Base-by-base conservation (phyloP, 225 moss, liverwort and hornwort genomes). In the Pseudoscleropodium purum region DNA sequence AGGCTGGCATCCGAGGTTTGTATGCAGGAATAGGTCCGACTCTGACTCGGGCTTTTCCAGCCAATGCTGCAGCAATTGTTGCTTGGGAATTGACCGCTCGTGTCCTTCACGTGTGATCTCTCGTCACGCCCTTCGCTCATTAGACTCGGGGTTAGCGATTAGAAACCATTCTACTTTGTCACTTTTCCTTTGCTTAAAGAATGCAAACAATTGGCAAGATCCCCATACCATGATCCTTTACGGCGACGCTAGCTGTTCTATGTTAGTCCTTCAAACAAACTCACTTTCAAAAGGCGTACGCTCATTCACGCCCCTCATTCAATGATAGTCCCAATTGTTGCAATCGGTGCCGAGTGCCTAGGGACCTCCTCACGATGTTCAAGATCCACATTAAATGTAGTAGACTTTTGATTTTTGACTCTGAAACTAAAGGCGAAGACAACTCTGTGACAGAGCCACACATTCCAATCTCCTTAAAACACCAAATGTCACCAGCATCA, bases 21-120 rank as follows among this genome's bases (percentile, higher is more conserved):
- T 97, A 99, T 88, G 94, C 96, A 67, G 99, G 99, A 88, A 89
- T 99, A 63, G 95, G 95, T 57, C 99, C 99, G 20, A 99, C 97
- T 69, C 91, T 99, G 91, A 89, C 87, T 36, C 95, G 99, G 84
- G 99, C 99, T 82, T 99, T 99, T 83, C 99, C 99, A 70, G 99
- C 99, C 75, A 99, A 99, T 94, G 99, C 99, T 63, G 97, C 97
- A 75, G 96, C 95, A 83, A 92, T 99, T 79, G 94, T 94, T 61
- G 92, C 96, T 18, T 99, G 97, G 97, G 99, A 99, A 92, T 72
- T 95, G 85, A 94, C 97, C 51, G 94, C 97, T 77, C 93, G 96
- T 75, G 34, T 95, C 54, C 91, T 95, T 75, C 86, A 88, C 39
- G 72, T 79, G 49, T 91, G 89, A 89, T 85, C 51, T 85, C 57